Evolutionary conservation across 2,329 filamentous ascomycete species (phyloP), one percentile per base, ranked within the genome.

Genomic region (Colletotrichum zoysiae): DNA sequence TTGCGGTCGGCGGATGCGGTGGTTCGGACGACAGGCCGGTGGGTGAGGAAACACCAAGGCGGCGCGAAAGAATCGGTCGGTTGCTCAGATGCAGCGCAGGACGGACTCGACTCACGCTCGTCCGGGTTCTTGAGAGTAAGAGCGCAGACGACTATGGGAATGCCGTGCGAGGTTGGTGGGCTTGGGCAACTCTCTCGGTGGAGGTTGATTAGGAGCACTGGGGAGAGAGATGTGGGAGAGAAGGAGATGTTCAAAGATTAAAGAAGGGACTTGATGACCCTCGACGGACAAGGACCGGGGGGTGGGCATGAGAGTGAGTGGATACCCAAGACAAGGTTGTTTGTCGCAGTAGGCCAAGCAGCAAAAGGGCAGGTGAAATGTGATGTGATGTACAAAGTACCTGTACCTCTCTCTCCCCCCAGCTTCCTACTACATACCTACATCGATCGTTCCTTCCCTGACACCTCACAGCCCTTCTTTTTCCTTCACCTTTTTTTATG

Each of bases 181-280:
- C 42, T 68, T 63, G 20, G n/a, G 40, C 65, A 57, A 70, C 70
- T 60, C 70, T 70, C 70, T 42, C 65, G 33, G 59, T 26, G 60
- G 50, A 55, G 66, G 60, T 48, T 65, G 60, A n/a, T 30, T 30
- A 56, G 33, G 33, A 65, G 40, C 70, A 65, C 70, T 40, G 51
- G 23, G 46, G 40, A 38, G 51, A 56, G 46, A 51, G 60, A 57
- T 59, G 60, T 57, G 55, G 56, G 23, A 69, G 55, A 40, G 44
- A 69, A 56, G 55, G 66, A 65, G 59, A 44, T 56, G 40, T 60
- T 60, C 46, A 14, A 42, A 60, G 70, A 72, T 70, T 60, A 65
- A 72, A 64, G 70, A 61, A 72, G 66, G 59, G 60, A 70, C 55
- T 57, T 65, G 65, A 65, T 42, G 44, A 50, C 51, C 66, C 58